phyloP scores from a whole-genome alignment of 75 land plant genomes.

The Cryptomeria japonica region DNA sequence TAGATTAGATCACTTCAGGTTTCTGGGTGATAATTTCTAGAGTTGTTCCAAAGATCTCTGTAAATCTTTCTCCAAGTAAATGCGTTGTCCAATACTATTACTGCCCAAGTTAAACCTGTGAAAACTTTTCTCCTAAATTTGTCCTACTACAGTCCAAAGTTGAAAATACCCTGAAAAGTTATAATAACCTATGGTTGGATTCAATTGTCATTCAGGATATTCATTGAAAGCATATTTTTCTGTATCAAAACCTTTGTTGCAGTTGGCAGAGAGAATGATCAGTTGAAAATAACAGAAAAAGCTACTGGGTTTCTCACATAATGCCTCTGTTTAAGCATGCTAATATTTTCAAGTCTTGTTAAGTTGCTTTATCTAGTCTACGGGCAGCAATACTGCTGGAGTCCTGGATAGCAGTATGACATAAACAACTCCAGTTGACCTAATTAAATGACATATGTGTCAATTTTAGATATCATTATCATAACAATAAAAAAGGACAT shows the following conservation, averaged over 20 bases:
- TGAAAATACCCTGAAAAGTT: not conserved
- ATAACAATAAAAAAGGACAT: not conserved
- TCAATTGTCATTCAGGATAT: not conserved
- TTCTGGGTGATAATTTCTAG: too few relatives aligned
- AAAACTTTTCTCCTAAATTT: not conserved
- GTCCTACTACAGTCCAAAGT: not conserved
- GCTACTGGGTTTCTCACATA: not conserved
- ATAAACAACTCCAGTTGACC: not conserved
- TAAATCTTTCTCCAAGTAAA: too few relatives aligned
- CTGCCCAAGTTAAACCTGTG: too few relatives aligned
- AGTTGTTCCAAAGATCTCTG: too few relatives aligned
- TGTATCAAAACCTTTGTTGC: not conserved
- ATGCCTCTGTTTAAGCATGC: not conserved
- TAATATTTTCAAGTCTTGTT: not conserved
- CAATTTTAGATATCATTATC: not conserved
- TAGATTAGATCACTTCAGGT: too few relatives aligned
- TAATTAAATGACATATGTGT: not conserved
- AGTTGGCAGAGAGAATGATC: not conserved
- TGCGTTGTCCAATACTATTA: too few relatives aligned
- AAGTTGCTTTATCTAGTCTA: not conserved
- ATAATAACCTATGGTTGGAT: not conserved
- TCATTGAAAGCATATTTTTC: not conserved
- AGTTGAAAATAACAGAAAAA: not conserved
- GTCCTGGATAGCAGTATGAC: not conserved
- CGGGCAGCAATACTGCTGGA: not conserved